Evolutionary conservation across 148 eudicot species (phyloP), one percentile per base, ranked within the genome.

Genomic region (Heliamphora exappendiculata): DNA sequence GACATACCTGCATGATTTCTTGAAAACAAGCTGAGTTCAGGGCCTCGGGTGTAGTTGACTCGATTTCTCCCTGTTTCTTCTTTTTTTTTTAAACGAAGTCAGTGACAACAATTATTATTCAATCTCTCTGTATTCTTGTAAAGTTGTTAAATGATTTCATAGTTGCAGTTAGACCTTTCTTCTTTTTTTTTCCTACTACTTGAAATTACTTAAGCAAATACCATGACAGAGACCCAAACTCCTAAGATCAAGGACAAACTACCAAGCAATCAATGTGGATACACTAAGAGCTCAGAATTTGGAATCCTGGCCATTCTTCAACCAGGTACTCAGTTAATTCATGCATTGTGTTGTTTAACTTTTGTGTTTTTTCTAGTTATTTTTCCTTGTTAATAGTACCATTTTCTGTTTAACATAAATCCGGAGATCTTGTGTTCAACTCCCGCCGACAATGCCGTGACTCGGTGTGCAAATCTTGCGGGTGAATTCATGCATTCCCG

Each of bases 301-400:
- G 82, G 88, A 86, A 80, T 78, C 88, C 24, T 83, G 82, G 82
- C 88, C 88, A 36, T 83, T 86, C 75, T 86, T 83, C 79, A 86
- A 86, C 65, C 88, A 86, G 88, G 88, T 86, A 53, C 19, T 6
- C 0, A 3, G 3, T 64, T 26, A 34, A 72, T 11, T 44, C 24
- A 37, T 39, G 53, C 47, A 22, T 57, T 26, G 1, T 76, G 44
- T 51, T 45, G 75, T 70, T 77, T 16, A 8, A 29, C 1, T 29
- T 28, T 42, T 29, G 17, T 70, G 22, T n/a, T 10, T 7, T 55
- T 55, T 4, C 10, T 20, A 55, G 28, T 3, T 55, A 55, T n/a
- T 55, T 55, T 55, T 16, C 64, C 34, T 59, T 7, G 12, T 59
- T 59, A 59, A 24, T 28, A 28, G 28, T 59, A 12, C 64, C 26